Percentiles rank a stretch among this genome's conserved stretches.
Evolutionary conservation across 1,284 basidiomycete genomes (phyloP).

Genomic region (Malassezia cuniculi): DNA sequence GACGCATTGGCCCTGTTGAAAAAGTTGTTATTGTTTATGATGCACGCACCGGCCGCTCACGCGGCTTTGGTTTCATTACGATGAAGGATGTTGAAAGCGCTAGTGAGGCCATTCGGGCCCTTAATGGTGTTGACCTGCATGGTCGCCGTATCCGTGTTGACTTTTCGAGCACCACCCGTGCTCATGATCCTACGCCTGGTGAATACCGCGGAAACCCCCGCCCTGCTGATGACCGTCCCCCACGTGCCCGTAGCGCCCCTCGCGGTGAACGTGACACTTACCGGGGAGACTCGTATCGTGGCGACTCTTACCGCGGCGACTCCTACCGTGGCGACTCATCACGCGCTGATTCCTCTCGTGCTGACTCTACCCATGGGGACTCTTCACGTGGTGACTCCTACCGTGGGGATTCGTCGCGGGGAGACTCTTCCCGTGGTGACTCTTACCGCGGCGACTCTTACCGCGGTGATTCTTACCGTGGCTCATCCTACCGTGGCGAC

Average conservation of each 20-base stretch:
- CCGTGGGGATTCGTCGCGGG: conserved; percentile 10
- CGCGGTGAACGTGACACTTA: not conserved
- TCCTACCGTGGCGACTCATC: conserved; percentile 1
- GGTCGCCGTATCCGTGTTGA: conserved; percentile 92
- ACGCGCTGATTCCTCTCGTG: not conserved
- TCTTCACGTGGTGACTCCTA: conserved; percentile 1
- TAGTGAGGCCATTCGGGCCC: conserved; percentile 66
- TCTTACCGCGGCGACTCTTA: conserved; percentile 7
- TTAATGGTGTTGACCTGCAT: conserved; percentile 87
- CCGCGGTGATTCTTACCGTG: not conserved
- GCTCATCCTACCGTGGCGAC: too few species aligned
- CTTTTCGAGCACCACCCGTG: conserved; percentile 81
- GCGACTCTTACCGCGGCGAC: conserved; percentile 1
- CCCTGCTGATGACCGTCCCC: conserved; percentile 23
- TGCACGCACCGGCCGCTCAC: conserved; percentile 85
- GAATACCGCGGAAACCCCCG: conserved; percentile 55
- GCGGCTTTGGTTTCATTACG: conserved; percentile 93
- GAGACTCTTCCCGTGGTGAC: not conserved
- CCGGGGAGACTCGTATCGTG: conserved; percentile 8
- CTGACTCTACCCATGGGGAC: too few species aligned
- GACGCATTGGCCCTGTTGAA: conserved; percentile 72
- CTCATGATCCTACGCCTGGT: conserved; percentile 89
- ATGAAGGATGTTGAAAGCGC: conserved; percentile 82
- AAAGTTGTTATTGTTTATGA: conserved; percentile 94
- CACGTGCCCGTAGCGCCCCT: not conserved